Conservation (phyloP, 108 stramenopile species). For the Nitzschia sp. region DNA sequence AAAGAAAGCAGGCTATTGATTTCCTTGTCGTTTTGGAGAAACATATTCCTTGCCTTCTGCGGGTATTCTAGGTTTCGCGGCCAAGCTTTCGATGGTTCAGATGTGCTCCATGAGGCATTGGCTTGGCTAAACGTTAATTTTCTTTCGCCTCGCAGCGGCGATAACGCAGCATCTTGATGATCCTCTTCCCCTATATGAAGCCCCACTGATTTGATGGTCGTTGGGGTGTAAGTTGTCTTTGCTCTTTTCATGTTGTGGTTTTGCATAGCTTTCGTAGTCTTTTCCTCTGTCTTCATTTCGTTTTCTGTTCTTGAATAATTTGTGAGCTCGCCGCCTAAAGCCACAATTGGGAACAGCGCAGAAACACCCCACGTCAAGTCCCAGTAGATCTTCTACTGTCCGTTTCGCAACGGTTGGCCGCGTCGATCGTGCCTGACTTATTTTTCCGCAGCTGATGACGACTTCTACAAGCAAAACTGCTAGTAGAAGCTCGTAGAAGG, state of each 20-base stretch:
- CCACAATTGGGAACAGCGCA: too few relatives aligned
- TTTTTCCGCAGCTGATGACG: too few relatives aligned
- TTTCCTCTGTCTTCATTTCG: too few relatives aligned
- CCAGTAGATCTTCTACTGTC: too few relatives aligned
- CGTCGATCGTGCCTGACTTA: too few relatives aligned
- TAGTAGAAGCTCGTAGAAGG: too few relatives aligned
- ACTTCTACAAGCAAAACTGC: too few relatives aligned
- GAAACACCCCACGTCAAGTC: too few relatives aligned
- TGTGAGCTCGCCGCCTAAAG: too few relatives aligned
- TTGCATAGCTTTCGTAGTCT: background rate
- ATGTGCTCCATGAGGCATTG: conserved; percentile 7
- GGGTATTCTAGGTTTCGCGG: too few relatives aligned
- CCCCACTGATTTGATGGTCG: background rate
- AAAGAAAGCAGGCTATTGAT: background rate
- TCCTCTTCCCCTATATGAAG: background rate
- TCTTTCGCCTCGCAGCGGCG: background rate
- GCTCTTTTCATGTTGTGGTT: background rate
- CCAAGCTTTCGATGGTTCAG: background rate
- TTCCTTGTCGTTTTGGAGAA: conserved; percentile 19
- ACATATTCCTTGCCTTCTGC: conserved; percentile 1
- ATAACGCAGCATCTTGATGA: background rate
- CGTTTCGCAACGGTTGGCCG: too few relatives aligned
- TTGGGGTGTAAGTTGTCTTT: background rate
- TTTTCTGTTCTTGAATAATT: too few relatives aligned
- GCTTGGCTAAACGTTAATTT: background rate